Evolutionary conservation across 495 filamentous ascomycete species (phyloP).

Genomic region (Paragyromitra xinjiangensis): DNA sequence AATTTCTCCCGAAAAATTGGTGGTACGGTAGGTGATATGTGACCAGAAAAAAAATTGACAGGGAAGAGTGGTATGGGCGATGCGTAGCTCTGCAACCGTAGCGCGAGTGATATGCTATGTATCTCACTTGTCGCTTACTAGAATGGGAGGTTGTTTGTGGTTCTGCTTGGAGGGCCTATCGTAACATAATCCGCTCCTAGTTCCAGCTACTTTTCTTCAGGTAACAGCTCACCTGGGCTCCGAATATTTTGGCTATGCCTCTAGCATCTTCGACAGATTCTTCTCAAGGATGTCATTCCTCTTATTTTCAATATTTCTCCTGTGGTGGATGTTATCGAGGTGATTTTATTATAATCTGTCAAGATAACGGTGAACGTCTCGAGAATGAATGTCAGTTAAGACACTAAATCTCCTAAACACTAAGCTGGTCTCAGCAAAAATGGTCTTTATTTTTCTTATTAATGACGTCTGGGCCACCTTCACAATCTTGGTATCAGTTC

Average conservation of each 20-base stretch:
- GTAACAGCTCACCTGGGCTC: background rate
- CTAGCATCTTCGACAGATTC: background rate
- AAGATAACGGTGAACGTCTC: too few species aligned
- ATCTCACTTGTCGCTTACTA: background rate
- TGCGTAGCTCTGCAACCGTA: background rate
- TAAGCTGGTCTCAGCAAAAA: slow-evolving; percentile 51
- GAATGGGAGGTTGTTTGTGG: too few species aligned
- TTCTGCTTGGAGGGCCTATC: too few species aligned
- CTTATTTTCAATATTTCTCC: too few species aligned
- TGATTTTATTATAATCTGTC: too few species aligned
- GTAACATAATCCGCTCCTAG: background rate
- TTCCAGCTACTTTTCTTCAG: background rate
- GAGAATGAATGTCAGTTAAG: background rate
- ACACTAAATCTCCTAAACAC: slow-evolving; percentile 60
- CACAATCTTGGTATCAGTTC: background rate
- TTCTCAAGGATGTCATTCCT: too few species aligned
- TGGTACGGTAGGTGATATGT: too few species aligned
- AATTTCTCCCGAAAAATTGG: too few species aligned
- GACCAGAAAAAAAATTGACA: too few species aligned
- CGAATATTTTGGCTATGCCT: background rate
- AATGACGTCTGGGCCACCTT: background rate
- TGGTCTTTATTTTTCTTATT: slow-evolving; percentile 11
- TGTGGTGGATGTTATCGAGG: too few species aligned
- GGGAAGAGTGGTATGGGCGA: too few species aligned
- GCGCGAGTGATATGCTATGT: slow-evolving; percentile 26